Conservation (phyloP, 2,329 filamentous ascomycete genomes). For the Trichophaea hybrida region DNA sequence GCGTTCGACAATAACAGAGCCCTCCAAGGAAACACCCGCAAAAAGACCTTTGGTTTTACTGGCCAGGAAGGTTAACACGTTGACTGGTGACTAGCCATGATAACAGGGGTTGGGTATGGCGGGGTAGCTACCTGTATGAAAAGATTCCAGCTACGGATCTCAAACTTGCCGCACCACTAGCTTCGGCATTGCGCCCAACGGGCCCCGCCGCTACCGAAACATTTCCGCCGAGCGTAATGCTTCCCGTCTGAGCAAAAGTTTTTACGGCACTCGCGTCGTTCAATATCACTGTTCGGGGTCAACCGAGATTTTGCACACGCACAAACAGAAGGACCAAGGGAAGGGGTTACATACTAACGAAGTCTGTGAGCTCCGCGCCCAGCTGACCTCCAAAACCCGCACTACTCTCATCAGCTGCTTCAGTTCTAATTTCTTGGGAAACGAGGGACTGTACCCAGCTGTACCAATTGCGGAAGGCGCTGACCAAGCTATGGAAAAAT, state of each 20-base stretch:
- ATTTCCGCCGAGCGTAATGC: conserved; percentile 85
- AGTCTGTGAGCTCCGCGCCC: conserved; percentile 77
- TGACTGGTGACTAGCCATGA: background rate
- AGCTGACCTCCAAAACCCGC: conserved; percentile 77
- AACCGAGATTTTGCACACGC: conserved; percentile 31
- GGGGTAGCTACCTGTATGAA: conserved; percentile 49
- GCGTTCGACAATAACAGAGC: conserved; percentile 81
- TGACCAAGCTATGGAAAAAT: conserved; percentile 44
- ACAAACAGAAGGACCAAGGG: background rate
- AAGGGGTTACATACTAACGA: conserved; percentile 41
- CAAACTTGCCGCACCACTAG: conserved; percentile 80
- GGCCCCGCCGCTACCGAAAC: conserved; percentile 91
- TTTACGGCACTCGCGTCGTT: conserved; percentile 82
- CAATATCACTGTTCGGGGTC: conserved; percentile 51
- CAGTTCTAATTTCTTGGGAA: background rate
- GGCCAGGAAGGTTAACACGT: background rate
- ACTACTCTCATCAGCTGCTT: conserved; percentile 29
- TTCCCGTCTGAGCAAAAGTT: conserved; percentile 79
- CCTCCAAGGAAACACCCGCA: conserved; percentile 86
- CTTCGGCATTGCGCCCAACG: conserved; percentile 86
- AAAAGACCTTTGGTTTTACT: conserved; percentile 97
- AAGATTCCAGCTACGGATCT: conserved; percentile 85
- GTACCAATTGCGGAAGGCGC: conserved; percentile 70
- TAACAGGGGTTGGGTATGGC: background rate
- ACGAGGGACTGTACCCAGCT: conserved; percentile 35